Evolutionary conservation across 345 rosid genomes (phyloP).

Genomic region (Pistacia integerrima): DNA sequence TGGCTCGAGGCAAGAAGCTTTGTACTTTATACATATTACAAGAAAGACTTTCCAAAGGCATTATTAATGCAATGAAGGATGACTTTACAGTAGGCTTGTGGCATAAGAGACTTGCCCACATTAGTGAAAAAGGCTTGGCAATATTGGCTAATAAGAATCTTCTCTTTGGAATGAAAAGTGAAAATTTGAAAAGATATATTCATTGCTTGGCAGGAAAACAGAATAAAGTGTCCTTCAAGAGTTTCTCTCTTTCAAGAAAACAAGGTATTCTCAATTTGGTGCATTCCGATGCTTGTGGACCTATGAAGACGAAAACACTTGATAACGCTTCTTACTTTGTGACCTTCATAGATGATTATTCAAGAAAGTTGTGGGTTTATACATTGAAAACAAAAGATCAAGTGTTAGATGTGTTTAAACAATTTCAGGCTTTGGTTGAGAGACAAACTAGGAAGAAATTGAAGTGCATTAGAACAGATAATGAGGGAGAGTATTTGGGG

Average conservation of each 20-base stretch:
- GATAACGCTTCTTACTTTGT: background rate
- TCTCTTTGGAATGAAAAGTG: too few species aligned
- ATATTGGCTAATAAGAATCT: too few species aligned
- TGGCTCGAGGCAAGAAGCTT: too few species aligned
- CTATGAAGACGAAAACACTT: background rate
- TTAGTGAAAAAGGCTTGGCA: too few species aligned
- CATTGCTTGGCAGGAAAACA: background rate
- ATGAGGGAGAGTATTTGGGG: background rate
- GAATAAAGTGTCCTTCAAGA: background rate
- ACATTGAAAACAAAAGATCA: background rate
- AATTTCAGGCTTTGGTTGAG: background rate
- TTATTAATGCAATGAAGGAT: too few species aligned
- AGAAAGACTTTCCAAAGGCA: too few species aligned
- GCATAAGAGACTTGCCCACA: too few species aligned
- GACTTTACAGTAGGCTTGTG: too few species aligned
- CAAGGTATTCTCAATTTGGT: background rate
- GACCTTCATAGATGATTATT: constrained; percentile 12
- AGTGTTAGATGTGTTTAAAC: background rate
- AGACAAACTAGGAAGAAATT: background rate
- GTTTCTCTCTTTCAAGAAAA: background rate
- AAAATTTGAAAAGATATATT: background rate
- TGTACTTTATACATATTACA: too few species aligned
- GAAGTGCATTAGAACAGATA: background rate
- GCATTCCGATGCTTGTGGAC: background rate
- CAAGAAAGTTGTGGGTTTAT: background rate